phyloP scores from a whole-genome alignment of 2,329 filamentous ascomycete species.

The Orbilia ellipsospora region DNA sequence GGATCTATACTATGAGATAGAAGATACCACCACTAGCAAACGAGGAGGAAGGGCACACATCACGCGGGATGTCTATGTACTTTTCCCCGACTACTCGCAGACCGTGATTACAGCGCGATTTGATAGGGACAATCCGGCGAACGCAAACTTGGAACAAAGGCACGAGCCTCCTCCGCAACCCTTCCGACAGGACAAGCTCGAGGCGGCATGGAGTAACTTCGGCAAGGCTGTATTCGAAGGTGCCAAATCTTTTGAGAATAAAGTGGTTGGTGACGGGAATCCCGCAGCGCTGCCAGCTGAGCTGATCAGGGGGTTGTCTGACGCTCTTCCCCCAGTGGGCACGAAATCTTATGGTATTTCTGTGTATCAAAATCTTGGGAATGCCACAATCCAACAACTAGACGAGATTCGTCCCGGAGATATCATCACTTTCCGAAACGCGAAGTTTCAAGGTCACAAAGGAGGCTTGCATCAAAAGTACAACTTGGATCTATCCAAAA shows the following conservation, averaged over 20 bases:
- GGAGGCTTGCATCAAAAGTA: conserved; percentile 97
- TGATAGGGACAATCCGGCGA: conserved; percentile 77
- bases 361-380: conserved; percentile 94
- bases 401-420: conserved; percentile 95
- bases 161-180: conserved; percentile 84
- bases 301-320: conserved; percentile 77
- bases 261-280: conserved; percentile 83
- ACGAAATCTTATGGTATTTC: conserved; percentile 88
- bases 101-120: conserved; percentile 85
- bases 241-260: conserved; percentile 78
- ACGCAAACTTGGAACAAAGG: conserved; percentile 81
- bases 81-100: conserved; percentile 96
- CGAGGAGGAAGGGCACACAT: conserved; percentile 77
- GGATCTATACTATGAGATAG: conserved; percentile 84
- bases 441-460: conserved; percentile 93
- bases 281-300: conserved; percentile 81
- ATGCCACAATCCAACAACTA: conserved; percentile 86
- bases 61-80: conserved; percentile 83
- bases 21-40: conserved; percentile 77
- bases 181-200: conserved; percentile 91
- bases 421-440: conserved; percentile 90
- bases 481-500: conserved; percentile 82
- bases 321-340: conserved; percentile 85
- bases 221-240: conserved; percentile 80
- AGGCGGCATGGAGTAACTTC: conserved; percentile 82